Conservation (phyloP, 2,329 filamentous ascomycete species). For the Coniochaeta prunicola region DNA sequence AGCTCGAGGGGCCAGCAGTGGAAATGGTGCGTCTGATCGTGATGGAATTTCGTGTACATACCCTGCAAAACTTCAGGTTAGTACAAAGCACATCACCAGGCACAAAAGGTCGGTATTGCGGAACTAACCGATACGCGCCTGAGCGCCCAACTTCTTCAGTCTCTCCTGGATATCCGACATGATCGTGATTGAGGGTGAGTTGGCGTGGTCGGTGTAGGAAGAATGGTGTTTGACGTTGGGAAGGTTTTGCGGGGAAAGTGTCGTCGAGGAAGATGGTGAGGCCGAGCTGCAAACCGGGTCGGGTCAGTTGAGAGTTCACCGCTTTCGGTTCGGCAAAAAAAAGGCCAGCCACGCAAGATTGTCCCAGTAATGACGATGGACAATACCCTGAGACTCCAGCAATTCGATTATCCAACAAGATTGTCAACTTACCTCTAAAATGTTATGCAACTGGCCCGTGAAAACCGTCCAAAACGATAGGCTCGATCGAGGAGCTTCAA, state of each 20-base stretch:
- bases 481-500: slow-evolving; percentile 11
- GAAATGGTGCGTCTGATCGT: slow-evolving; percentile 2
- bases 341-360: neutral
- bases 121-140: slow-evolving; percentile 60
- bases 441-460: neutral
- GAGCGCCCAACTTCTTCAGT: slow-evolving; percentile 50
- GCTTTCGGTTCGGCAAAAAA: neutral
- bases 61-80: slow-evolving; percentile 17
- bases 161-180: slow-evolving; percentile 53
- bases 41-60: slow-evolving; percentile 13
- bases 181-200: slow-evolving; percentile 13
- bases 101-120: slow-evolving; percentile 4
- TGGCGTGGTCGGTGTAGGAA: neutral
- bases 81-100: slow-evolving; percentile 4
- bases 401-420: neutral
- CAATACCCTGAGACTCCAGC: neutral
- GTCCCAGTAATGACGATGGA: neutral
- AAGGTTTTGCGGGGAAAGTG: slow-evolving; percentile 9
- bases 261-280: slow-evolving; percentile 6
- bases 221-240: slow-evolving; percentile 7
- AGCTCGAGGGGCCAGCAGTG: neutral
- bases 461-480: slow-evolving; percentile 12
- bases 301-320: neutral
- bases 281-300: slow-evolving; percentile 2
- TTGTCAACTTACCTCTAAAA: neutral